A percentile compares a stretch with the other conserved stretches of the same genome.
phyloP scores from a whole-genome alignment of 169 alveolate species.

The Plasmodium coatneyi region DNA sequence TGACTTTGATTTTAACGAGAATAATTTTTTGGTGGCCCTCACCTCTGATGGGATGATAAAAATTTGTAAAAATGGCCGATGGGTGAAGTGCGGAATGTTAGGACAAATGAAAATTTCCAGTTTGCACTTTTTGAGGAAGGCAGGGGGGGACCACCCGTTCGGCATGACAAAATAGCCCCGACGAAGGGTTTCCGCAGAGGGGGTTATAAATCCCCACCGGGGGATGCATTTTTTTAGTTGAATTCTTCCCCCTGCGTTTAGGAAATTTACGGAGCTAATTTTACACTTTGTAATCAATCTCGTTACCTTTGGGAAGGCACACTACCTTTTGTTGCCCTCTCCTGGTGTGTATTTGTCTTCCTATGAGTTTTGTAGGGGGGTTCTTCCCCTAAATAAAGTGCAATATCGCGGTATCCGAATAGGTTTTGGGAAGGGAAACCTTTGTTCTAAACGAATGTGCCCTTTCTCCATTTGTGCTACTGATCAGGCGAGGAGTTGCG shows the following conservation, averaged over 20 bases:
- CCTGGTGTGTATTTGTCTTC: background rate
- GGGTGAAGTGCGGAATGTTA: slow-evolving; percentile 68
- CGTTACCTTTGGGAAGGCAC: background rate
- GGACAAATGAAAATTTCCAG: slow-evolving; percentile 51
- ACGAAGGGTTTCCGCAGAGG: background rate
- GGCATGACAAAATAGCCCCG: background rate
- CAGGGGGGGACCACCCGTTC: background rate
- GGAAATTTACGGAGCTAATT: background rate
- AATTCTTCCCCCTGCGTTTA: background rate
- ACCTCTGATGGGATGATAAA: slow-evolving; percentile 53
- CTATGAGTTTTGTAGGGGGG: background rate
- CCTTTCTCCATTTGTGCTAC: background rate
- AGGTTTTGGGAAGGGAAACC: background rate
- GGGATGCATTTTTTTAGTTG: background rate
- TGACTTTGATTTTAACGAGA: slow-evolving; percentile 61
- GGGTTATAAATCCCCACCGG: background rate
- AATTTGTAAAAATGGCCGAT: slow-evolving; percentile 16
- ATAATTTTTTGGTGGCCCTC: slow-evolving; percentile 36
- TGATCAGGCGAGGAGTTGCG: background rate
- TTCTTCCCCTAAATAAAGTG: background rate
- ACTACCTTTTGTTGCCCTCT: background rate
- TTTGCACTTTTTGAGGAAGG: slow-evolving; percentile 39
- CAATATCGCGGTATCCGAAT: background rate
- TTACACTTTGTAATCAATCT: background rate
- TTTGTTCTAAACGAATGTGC: background rate